Evolutionary conservation across 1,284 basidiomycete genomes (phyloP).

Genomic region (Papiliotrema fonsecae): DNA sequence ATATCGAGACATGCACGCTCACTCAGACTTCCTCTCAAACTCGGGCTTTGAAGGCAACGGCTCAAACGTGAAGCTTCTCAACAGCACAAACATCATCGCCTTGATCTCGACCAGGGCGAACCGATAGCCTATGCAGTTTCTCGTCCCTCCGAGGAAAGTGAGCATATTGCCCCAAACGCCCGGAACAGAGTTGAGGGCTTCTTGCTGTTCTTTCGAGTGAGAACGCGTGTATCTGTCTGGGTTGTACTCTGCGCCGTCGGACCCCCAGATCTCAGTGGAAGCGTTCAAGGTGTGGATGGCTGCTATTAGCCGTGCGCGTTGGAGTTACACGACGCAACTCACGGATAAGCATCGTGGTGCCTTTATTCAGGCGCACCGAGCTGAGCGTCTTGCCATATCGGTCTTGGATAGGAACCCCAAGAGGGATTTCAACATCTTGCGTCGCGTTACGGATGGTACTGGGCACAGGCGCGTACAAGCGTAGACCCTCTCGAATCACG

Average conservation of each 20-base stretch:
- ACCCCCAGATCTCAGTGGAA: constrained; percentile 60
- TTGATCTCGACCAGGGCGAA: constrained; percentile 67
- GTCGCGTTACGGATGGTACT: constrained; percentile 59
- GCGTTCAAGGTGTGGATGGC: constrained; percentile 58
- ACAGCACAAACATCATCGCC: constrained; percentile 56
- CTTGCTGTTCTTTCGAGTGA: constrained; percentile 44
- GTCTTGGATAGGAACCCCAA: constrained; percentile 48
- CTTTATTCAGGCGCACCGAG: constrained; percentile 33
- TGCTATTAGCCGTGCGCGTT: constrained; percentile 7
- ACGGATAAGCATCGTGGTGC: constrained; percentile 42
- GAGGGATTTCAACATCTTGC: constrained; percentile 60
- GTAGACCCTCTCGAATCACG: constrained; percentile 63
- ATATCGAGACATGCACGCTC: constrained; percentile 12
- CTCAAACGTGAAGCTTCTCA: constrained; percentile 57
- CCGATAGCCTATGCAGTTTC: constrained; percentile 67
- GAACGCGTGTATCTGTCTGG: constrained; percentile 27
- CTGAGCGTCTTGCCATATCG: constrained; percentile 46
- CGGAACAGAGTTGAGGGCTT: constrained; percentile 51
- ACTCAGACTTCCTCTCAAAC: constrained; percentile 34
- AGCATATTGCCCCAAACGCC: constrained; percentile 62
- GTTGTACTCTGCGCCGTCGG: constrained; percentile 61
- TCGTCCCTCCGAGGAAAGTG: constrained; percentile 62
- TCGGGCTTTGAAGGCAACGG: constrained; percentile 45
- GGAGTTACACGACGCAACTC: constrained; percentile 9
- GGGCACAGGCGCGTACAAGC: constrained; percentile 62